Evolutionary conservation across 306 rosid genomes (phyloP).

Genomic region (barrel medic (Medicago truncatula)): DNA sequence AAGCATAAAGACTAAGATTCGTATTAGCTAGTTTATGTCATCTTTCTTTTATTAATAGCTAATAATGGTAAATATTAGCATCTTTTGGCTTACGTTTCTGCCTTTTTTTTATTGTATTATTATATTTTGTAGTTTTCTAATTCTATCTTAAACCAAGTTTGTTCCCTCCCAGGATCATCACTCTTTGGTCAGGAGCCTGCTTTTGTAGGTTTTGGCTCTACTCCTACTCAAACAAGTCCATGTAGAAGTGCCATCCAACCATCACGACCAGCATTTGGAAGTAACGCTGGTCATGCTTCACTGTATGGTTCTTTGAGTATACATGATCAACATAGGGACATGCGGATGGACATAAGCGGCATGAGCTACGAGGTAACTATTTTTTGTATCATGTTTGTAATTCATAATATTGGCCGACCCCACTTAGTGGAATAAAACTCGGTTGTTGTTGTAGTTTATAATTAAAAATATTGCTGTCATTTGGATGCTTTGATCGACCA

Average conservation of each 20-base stretch:
- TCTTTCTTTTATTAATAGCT: constrained; percentile 10
- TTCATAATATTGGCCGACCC: too few species aligned
- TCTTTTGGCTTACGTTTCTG: constrained; percentile 5
- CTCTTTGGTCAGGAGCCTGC: constrained; percentile 86
- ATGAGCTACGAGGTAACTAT: too few species aligned
- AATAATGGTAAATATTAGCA: constrained; percentile 9
- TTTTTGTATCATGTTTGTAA: too few species aligned
- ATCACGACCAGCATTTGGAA: constrained; percentile 87
- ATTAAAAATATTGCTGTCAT: too few species aligned
- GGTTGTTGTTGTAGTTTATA: too few species aligned
- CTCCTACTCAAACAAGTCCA: constrained; percentile 68
- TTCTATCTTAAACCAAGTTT: constrained; percentile 38
- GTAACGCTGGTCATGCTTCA: constrained; percentile 29
- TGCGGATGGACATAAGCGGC: too few species aligned
- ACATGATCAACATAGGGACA: too few species aligned
- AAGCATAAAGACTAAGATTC: constrained; percentile 6
- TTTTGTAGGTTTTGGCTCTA: constrained; percentile 85
- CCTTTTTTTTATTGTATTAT: background rate
- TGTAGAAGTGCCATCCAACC: constrained; percentile 74
- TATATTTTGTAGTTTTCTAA: constrained; percentile 8
- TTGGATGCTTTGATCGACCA: too few species aligned
- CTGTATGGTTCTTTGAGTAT: too few species aligned
- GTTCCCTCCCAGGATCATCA: constrained; percentile 58
- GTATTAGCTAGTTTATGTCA: constrained; percentile 1
- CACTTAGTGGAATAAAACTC: too few species aligned